These are phyloP conservation scores for Phaffia australis DNA, from an alignment of 768 basidiomycete species.

Conservation along the genomic window DNA sequence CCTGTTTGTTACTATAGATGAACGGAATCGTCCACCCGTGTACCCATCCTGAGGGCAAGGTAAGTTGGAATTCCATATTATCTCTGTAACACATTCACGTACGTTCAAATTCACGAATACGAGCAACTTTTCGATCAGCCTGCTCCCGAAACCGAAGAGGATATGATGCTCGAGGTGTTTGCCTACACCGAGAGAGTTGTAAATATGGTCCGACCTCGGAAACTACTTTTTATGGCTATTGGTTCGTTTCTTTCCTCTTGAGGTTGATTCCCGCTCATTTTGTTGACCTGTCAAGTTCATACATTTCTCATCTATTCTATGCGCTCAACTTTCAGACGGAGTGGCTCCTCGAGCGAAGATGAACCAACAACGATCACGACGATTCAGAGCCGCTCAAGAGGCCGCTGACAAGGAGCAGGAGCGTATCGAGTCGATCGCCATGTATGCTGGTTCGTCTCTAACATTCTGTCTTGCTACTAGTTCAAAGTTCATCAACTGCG, in stretches of 20 bases:
- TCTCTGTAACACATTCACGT: not conserved
- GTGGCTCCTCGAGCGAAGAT: slow-evolving; percentile 98
- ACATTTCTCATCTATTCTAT: not conserved
- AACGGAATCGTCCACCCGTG: slow-evolving; percentile 99
- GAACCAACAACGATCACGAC: slow-evolving; percentile 97
- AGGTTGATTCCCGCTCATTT: not conserved
- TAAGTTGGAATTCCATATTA: slow-evolving; percentile 33
- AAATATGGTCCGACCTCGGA: slow-evolving; percentile 90
- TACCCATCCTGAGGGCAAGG: slow-evolving; percentile 97
- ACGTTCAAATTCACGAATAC: not conserved
- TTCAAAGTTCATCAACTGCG: not conserved
- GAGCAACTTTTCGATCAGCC: slow-evolving; percentile 46
- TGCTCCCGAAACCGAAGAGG: slow-evolving; percentile 92
- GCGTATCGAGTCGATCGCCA: slow-evolving; percentile 61
- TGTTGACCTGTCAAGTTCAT: not conserved
- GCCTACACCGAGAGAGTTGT: slow-evolving; percentile 93
- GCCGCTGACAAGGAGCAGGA: slow-evolving; percentile 88
- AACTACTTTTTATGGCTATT: slow-evolving; percentile 95
- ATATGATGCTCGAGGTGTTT: slow-evolving; percentile 99
- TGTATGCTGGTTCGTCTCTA: slow-evolving; percentile 66
- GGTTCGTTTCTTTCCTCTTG: slow-evolving; percentile 45
- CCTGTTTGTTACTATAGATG: slow-evolving; percentile 49
- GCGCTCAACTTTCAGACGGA: slow-evolving; percentile 51
- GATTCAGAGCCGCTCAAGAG: slow-evolving; percentile 90
- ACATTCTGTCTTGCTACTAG: too few species aligned